Percentiles rank a stretch among this genome's conserved stretches.
Conservation (phyloP, 306 rosid species). For the Myrica gale region DNA sequence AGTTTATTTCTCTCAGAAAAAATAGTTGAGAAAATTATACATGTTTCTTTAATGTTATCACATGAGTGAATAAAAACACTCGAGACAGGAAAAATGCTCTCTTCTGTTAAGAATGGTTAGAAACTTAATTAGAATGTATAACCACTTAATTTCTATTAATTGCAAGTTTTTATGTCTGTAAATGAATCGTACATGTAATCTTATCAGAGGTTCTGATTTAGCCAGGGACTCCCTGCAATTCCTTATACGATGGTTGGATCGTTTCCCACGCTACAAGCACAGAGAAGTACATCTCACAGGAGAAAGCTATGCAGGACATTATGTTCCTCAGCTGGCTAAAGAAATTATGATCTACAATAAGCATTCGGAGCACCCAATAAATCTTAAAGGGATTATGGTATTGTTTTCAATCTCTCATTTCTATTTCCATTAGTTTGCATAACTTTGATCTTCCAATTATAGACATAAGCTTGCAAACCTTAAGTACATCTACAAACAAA, state of each 20-base stretch:
- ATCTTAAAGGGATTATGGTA: conserved; percentile 85
- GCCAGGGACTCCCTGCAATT: conserved; percentile 82
- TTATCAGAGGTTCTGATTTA: conserved; percentile 28
- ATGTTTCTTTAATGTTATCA: no score
- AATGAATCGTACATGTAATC: not conserved
- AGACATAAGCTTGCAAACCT: no score
- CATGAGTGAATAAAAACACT: no score
- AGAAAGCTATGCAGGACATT: conserved; percentile 98
- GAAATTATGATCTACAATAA: conserved; percentile 58
- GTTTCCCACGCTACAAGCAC: conserved; percentile 75
- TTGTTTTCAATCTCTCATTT: not conserved
- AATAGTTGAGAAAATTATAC: no score
- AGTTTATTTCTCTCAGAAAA: no score
- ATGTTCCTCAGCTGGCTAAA: conserved; percentile 87
- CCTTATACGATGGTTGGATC: conserved; percentile 70
- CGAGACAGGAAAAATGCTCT: not conserved
- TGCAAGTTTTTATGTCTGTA: not conserved
- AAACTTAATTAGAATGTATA: no score
- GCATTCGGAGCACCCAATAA: conserved; percentile 55
- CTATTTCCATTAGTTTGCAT: not conserved
- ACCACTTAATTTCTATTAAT: not conserved
- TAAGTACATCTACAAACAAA: no score
- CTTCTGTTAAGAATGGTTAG: not conserved
- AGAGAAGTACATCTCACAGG: conserved; percentile 76
- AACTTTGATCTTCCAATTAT: not conserved